Conservation (phyloP, 352 stramenopile species). For the Pythium scleroteichum region DNA sequence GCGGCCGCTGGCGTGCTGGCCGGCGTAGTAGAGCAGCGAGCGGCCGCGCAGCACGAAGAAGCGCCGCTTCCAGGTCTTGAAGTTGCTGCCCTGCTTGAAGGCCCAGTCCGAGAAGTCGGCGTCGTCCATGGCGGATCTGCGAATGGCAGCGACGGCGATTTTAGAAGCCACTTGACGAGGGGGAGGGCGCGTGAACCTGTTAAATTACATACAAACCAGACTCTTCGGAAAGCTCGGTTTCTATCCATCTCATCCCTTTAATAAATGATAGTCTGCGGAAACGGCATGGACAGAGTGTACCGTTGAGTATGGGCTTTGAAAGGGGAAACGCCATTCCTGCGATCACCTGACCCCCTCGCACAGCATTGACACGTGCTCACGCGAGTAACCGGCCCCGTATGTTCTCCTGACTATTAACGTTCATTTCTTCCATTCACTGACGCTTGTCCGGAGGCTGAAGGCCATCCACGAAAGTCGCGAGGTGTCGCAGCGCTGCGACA, state of each 20-base stretch:
- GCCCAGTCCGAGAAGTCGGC: slow-evolving; percentile 56
- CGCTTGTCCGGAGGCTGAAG: too few relatives aligned
- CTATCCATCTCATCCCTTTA: neutral
- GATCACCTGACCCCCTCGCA: neutral
- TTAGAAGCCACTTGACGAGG: neutral
- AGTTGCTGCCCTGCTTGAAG: slow-evolving; percentile 71
- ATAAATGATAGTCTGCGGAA: neutral
- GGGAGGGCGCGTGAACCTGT: neutral
- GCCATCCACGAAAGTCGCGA: neutral
- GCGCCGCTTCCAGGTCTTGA: slow-evolving; percentile 71
- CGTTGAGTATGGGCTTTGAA: neutral
- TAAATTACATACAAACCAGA: slow-evolving; percentile 1
- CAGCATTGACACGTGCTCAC: too few relatives aligned
- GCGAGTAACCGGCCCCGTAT: too few relatives aligned
- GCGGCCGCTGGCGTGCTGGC: slow-evolving; percentile 37
- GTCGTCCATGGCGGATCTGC: slow-evolving; percentile 6
- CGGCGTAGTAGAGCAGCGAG: slow-evolving; percentile 60
- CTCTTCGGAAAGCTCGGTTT: neutral
- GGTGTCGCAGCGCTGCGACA: too few relatives aligned
- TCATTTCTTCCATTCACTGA: too few relatives aligned
- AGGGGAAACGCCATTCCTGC: neutral
- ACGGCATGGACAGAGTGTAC: neutral
- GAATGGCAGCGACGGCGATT: neutral
- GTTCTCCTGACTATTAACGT: too few relatives aligned
- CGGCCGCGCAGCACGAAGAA: slow-evolving; percentile 68